These are phyloP conservation scores for Annona squamosa DNA, from an alignment of 164 flowering plant species.

Conservation along the genomic window DNA sequence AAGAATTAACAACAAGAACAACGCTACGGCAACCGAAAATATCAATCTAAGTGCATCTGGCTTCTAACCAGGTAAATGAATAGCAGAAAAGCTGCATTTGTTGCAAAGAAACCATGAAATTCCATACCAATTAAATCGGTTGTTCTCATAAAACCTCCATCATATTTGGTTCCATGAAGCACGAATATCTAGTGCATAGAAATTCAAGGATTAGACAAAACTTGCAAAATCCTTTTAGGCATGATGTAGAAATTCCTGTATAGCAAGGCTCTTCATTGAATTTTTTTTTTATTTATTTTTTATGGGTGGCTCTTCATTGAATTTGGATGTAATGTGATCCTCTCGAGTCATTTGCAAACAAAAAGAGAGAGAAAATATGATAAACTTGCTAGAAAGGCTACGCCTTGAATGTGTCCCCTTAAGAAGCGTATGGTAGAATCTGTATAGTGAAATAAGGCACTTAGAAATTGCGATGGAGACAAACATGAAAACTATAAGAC, in stretches of 20 bases:
- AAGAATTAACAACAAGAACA: background rate
- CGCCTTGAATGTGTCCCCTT: too few relatives aligned
- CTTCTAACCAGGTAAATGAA: background rate
- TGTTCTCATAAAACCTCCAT: background rate
- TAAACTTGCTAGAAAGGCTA: background rate
- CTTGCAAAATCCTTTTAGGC: background rate
- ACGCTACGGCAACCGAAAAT: background rate
- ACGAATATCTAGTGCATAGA: background rate
- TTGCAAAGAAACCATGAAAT: background rate
- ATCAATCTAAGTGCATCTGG: background rate
- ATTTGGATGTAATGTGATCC: background rate
- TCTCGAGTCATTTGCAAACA: background rate
- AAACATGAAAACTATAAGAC: background rate
- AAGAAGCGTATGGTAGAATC: background rate
- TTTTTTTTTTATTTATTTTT: too few relatives aligned
- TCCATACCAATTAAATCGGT: background rate
- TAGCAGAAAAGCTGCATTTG: background rate
- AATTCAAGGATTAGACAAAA: background rate
- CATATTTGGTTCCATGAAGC: background rate
- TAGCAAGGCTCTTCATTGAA: background rate
- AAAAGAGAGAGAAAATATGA: background rate
- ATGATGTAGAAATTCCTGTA: background rate
- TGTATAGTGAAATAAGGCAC: background rate
- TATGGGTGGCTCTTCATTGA: background rate
- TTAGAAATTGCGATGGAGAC: background rate